Evolutionary conservation across 2,329 filamentous ascomycete genomes (phyloP), one percentile per base, ranked within the genome.

Genomic region (Fusarium lateritium): DNA sequence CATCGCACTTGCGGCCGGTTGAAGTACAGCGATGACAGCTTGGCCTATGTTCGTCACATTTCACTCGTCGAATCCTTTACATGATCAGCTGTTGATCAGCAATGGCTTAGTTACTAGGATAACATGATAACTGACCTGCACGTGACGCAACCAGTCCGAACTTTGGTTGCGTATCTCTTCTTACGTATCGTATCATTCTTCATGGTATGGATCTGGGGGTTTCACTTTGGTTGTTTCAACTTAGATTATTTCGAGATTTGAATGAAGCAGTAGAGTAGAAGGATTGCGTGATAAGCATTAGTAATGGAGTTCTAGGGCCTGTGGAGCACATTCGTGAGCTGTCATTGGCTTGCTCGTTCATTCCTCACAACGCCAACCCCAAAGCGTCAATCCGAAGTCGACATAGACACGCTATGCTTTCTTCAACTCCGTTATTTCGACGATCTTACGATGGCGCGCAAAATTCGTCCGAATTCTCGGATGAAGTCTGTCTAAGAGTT

Each of bases 251-350:
- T 15, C 34, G 9, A 17, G 34, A 17, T 36, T 2, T 14, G 34
- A 36, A 36, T 17, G 7, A 36, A 36, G 17, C 34, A 6, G 34
- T 17, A 31, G 2, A 31, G 10, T 31, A 11, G 28, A 28, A 42
- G 8, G 10, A 50, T 49, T 24, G 15, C 3, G 14, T 36, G 1
- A 22, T 53, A 42, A 13, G 6, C 22, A 57, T 57, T 54, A 55
- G 14, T 55, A 57, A 55, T 55, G 22, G 2, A 4, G 3, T 17
- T n/a, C 26, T n/a, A 3, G 0, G 2, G 1, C 13, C 17, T 38
- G 17, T 31, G 49, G 55, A 17, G 28, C 0, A 1, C 1, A 1
- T 10, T 22, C 1, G 5, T 8, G 2, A 0, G 0, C 0, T 1
- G 0, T 17, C 8, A 57, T 55, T 57, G 47, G 55, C 0, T 33